These are phyloP conservation scores for Monosporascus sp. DNA, from an alignment of 2,329 filamentous ascomycete species.

Conservation along the genomic window DNA sequence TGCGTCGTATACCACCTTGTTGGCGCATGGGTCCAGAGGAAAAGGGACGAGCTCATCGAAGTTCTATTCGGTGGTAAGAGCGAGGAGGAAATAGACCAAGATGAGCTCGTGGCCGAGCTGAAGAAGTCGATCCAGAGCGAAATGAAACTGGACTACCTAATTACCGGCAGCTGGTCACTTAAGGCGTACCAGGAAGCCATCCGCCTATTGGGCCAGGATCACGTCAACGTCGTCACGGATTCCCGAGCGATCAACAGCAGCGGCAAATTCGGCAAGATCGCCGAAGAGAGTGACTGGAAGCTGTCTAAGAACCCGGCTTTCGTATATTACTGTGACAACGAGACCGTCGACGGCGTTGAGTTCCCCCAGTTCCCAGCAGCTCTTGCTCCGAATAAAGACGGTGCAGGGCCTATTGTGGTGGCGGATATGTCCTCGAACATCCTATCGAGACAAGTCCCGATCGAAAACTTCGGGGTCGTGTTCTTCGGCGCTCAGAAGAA, in stretches of 20 bases:
- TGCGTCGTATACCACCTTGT: slow-evolving; percentile 81
- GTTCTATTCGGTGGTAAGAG: slow-evolving; percentile 39
- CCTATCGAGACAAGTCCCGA: slow-evolving; percentile 70
- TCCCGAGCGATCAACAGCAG: slow-evolving; percentile 59
- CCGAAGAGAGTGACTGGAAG: slow-evolving; percentile 70
- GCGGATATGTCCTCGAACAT: slow-evolving; percentile 96
- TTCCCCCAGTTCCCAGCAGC: slow-evolving; percentile 66
- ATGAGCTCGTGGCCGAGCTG: slow-evolving; percentile 52
- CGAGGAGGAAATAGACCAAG: slow-evolving; percentile 45
- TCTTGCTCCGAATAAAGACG: slow-evolving; percentile 52
- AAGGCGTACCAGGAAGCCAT: slow-evolving; percentile 83
- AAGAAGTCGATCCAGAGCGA: slow-evolving; percentile 61
- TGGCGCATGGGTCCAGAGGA: slow-evolving; percentile 70
- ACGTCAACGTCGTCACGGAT: slow-evolving; percentile 77
- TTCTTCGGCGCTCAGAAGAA: slow-evolving; percentile 97
- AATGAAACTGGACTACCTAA: slow-evolving; percentile 79
- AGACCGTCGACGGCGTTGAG: slow-evolving; percentile 91
- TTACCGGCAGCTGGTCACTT: slow-evolving; percentile 85
- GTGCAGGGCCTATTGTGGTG: slow-evolving; percentile 69
- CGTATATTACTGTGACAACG: slow-evolving; percentile 90
- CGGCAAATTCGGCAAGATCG: slow-evolving; percentile 83
- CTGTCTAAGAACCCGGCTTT: slow-evolving; percentile 64
- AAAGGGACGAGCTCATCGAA: slow-evolving; percentile 53
- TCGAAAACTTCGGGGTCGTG: slow-evolving; percentile 74
- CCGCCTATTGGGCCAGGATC: slow-evolving; percentile 68